phyloP scores from a whole-genome alignment of 2,329 filamentous ascomycete species.

The Penicillium brevicompactum region DNA sequence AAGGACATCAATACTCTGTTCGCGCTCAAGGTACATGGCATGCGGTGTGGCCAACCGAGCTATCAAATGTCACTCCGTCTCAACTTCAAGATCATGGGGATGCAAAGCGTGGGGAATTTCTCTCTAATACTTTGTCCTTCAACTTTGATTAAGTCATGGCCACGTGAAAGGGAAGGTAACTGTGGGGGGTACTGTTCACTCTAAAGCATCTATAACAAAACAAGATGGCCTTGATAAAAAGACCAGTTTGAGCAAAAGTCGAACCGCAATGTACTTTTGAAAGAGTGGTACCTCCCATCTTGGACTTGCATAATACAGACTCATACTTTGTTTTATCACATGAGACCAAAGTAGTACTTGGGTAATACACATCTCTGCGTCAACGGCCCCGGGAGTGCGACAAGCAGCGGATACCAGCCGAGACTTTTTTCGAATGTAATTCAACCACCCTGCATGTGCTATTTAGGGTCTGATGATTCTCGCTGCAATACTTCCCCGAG shows the following conservation, averaged over 20 bases:
- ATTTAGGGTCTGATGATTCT: not conserved
- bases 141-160: conserved; percentile 9
- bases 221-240: not conserved
- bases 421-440: not conserved
- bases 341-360: no score
- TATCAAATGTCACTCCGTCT: conserved; percentile 25
- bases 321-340: no score
- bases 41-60: conserved; percentile 32
- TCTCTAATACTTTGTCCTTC: conserved; percentile 26
- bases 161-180: not conserved
- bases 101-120: conserved; percentile 26
- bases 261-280: no score
- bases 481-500: not conserved
- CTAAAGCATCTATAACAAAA: not conserved
- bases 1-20: conserved; percentile 36
- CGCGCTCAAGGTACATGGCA: conserved; percentile 40
- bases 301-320: no score
- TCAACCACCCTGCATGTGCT: not conserved
- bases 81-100: conserved; percentile 23
- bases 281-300: no score
- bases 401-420: not conserved
- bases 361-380: no score
- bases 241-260: not conserved
- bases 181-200: not conserved
- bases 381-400: not conserved